A percentile compares a stretch with the other conserved stretches of the same genome.
phyloP scores from a whole-genome alignment of 2,329 filamentous ascomycete genomes.

The Penicillium sp. region DNA sequence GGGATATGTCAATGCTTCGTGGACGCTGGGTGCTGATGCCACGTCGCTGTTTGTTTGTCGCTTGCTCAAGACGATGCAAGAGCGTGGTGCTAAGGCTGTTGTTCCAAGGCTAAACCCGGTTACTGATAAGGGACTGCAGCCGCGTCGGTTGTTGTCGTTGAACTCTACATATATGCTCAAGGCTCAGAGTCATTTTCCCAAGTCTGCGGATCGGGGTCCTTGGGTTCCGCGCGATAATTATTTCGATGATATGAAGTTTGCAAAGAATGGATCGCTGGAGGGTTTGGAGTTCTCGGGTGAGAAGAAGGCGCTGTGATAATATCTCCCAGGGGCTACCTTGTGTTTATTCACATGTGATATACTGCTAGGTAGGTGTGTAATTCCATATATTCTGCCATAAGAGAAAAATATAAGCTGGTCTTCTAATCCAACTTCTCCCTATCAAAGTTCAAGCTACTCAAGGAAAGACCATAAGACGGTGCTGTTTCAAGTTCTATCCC shows the following conservation, averaged over 20 bases:
- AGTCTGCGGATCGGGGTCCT: slow-evolving; percentile 33
- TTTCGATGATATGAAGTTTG: slow-evolving; percentile 35
- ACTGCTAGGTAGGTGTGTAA: no score
- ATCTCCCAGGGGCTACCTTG: background rate
- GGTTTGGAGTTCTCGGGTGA: slow-evolving; percentile 23
- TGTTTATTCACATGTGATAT: background rate
- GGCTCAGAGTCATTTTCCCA: slow-evolving; percentile 31
- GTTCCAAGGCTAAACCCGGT: slow-evolving; percentile 21
- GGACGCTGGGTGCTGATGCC: slow-evolving; percentile 38
- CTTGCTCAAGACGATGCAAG: slow-evolving; percentile 24
- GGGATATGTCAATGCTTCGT: slow-evolving; percentile 35
- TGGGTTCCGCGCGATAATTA: slow-evolving; percentile 37
- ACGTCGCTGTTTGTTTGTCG: slow-evolving; percentile 28
- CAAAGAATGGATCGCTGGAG: slow-evolving; percentile 32
- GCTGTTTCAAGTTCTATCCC: background rate
- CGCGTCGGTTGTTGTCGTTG: slow-evolving; percentile 30
- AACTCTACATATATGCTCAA: slow-evolving; percentile 36
- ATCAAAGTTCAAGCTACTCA: background rate
- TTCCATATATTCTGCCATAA: no score
- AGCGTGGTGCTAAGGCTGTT: slow-evolving; percentile 8
- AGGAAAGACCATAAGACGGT: no score
- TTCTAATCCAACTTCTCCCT: no score
- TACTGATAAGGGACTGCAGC: slow-evolving; percentile 15
- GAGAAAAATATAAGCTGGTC: no score
- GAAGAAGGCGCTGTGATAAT: background rate